Base-by-base conservation (phyloP, 192 early-diverging fungal genomes). In the Backusella westeae region DNA sequence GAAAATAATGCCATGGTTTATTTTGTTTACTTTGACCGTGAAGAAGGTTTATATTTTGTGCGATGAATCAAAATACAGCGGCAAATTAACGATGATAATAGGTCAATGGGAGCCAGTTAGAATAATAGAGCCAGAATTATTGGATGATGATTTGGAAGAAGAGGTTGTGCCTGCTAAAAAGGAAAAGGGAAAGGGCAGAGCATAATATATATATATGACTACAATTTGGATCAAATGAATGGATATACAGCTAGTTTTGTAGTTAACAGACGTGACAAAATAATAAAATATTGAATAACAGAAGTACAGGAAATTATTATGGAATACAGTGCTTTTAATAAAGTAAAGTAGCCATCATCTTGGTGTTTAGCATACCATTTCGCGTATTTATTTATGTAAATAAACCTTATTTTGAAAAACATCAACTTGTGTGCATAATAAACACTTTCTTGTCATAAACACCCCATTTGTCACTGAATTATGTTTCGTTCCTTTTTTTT, bases 41-140 rank as follows among this genome's bases (percentile, higher is more conserved):
- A n/a, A 6, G 26, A 67, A 46, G 74, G 74, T 67, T 67, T n/a
- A 10, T 42, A 44, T 26, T 6, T 39, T 17, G 15, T 17, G 42
- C 10, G 12, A 17, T 17, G 15, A 44, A 44, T 5, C 12, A 12
- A 44, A 44, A 44, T 15, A 44, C 6, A 44, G 0, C 15, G 4
- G 15, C 0, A 44, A 44, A 44, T 44, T 17, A 44, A 17, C 15
- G 15, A 4, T 44, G 15, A 44, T 44, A 14, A 44, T 75, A 75
- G 74, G 74, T 19, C 59, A 75, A 67, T 75, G 74, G 74, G 74
- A 75, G 12, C 21, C 56, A 34, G 63, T 67, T 19, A 29, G 46
- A 10, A 4, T 75, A n/a, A n/a, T 67, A 17, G 65, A 75, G 8
- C 74, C 74, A 49, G 74, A 75, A 32, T 65, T 42, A 32, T 42